A percentile compares a stretch with the other conserved stretches of the same genome.
Conservation (phyloP, 169 alveolate genomes). For the Blepharisma undulans region DNA sequence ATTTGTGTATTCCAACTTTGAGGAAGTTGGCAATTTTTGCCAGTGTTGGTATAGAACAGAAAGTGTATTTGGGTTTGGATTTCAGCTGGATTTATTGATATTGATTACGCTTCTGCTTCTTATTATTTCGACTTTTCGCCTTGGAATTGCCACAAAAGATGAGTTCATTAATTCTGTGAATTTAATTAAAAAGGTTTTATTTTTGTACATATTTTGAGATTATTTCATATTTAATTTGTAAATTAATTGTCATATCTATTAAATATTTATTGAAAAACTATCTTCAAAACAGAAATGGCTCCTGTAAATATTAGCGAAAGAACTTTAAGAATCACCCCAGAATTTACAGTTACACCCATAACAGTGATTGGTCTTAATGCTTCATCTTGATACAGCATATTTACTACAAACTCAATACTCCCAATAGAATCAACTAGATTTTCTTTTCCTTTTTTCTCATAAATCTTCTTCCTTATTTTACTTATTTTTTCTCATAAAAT, state of each 20-base stretch:
- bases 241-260: not conserved
- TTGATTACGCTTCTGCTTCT: not conserved
- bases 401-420: not conserved
- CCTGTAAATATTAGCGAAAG: not conserved
- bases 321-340: not conserved
- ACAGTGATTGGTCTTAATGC: slow-evolving; percentile 2
- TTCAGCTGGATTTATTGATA: not conserved
- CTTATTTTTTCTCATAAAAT: not conserved
- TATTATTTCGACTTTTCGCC: not conserved
- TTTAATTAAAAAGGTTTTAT: no score
- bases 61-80: not conserved
- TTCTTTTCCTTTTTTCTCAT: not conserved
- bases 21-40: not conserved
- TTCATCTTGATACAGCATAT: slow-evolving; percentile 8
- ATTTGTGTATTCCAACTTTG: not conserved
- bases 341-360: not conserved
- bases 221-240: not conserved
- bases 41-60: not conserved
- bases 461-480: not conserved
- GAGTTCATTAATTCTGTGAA: not conserved
- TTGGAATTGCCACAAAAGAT: not conserved
- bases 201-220: no score
- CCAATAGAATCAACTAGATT: not conserved
- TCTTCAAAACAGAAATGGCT: not conserved
- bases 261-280: not conserved